Evolutionary conservation across 306 rosid genomes (phyloP).

Genomic region (Prunus dulcis): DNA sequence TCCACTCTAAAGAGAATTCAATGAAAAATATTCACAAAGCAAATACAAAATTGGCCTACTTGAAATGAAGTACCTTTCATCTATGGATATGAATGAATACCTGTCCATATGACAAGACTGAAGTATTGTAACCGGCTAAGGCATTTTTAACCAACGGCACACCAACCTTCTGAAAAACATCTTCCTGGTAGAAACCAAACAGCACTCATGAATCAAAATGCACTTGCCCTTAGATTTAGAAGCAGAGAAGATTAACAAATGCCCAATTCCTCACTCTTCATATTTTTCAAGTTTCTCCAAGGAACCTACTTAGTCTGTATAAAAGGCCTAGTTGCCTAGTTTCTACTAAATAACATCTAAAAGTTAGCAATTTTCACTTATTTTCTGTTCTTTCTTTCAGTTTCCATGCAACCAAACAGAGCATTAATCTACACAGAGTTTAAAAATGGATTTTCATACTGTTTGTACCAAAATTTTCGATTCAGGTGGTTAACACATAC

Average conservation of each 20-base stretch:
- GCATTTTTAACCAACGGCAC: constrained; percentile 77
- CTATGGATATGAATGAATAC: constrained; percentile 27
- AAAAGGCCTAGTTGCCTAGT: neutral
- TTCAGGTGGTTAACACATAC: no score
- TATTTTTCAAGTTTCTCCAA: neutral
- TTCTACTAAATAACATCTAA: neutral
- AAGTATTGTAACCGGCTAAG: constrained; percentile 86
- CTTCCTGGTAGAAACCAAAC: constrained; percentile 60
- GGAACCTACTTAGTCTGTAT: neutral
- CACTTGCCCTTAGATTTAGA: neutral
- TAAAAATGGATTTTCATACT: neutral
- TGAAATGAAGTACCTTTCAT: neutral
- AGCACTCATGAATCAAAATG: constrained; percentile 17
- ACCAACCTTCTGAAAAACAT: constrained; percentile 69
- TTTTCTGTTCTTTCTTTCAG: neutral
- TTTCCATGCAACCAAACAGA: neutral
- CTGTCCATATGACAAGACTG: constrained; percentile 87
- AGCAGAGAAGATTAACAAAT: neutral
- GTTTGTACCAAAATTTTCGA: no score
- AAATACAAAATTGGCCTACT: neutral
- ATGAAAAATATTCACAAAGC: neutral
- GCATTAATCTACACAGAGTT: neutral
- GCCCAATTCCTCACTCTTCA: neutral
- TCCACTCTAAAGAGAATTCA: constrained; percentile 56
- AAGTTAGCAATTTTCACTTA: neutral